A percentile compares a stretch with the other conserved stretches of the same genome.
These are phyloP conservation scores for Scheffersomyces segobiensis DNA, from an alignment of 1,139 yeast species.

Conservation along the genomic window DNA sequence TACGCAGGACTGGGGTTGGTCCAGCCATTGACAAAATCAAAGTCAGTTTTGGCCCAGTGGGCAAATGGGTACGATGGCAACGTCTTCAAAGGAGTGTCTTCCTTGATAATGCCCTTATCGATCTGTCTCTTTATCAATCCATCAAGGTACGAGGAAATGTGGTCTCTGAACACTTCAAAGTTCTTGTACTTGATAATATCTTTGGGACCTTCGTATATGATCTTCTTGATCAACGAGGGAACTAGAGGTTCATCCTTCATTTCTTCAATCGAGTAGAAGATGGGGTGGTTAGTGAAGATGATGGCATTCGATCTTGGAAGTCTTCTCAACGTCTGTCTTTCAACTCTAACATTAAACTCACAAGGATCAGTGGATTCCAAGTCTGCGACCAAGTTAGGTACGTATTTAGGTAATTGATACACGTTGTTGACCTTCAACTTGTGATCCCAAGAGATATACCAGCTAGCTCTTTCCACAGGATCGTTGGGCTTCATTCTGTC, in stretches of 20 bases:
- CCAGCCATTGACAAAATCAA: constrained; percentile 45
- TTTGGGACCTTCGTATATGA: constrained; percentile 66
- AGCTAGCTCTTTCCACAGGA: constrained; percentile 74
- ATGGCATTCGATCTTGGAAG: constrained; percentile 50
- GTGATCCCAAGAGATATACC: constrained; percentile 76
- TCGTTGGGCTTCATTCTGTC: constrained; percentile 56
- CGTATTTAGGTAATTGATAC: constrained; percentile 45
- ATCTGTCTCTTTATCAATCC: constrained; percentile 56
- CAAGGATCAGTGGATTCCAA: constrained; percentile 38
- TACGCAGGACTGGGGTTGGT: constrained; percentile 37
- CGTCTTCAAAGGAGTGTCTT: constrained; percentile 61
- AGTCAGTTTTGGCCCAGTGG: constrained; percentile 44
- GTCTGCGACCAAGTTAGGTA: constrained; percentile 28
- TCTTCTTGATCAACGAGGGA: constrained; percentile 65
- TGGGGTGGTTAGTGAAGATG: constrained; percentile 66
- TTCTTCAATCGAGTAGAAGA: constrained; percentile 68
- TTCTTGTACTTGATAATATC: constrained; percentile 64
- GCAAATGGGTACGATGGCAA: constrained; percentile 66
- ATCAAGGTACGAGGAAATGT: constrained; percentile 59
- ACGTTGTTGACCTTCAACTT: constrained; percentile 56
- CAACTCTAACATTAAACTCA: constrained; percentile 59
- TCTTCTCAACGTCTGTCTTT: constrained; percentile 53
- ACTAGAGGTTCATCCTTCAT: constrained; percentile 77
- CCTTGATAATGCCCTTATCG: constrained; percentile 53
- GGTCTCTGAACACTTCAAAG: constrained; percentile 58